Percentiles rank a stretch among this genome's conserved stretches.
phyloP scores from a whole-genome alignment of 768 basidiomycete genomes.

The Coprinellus aureogranulatus region DNA sequence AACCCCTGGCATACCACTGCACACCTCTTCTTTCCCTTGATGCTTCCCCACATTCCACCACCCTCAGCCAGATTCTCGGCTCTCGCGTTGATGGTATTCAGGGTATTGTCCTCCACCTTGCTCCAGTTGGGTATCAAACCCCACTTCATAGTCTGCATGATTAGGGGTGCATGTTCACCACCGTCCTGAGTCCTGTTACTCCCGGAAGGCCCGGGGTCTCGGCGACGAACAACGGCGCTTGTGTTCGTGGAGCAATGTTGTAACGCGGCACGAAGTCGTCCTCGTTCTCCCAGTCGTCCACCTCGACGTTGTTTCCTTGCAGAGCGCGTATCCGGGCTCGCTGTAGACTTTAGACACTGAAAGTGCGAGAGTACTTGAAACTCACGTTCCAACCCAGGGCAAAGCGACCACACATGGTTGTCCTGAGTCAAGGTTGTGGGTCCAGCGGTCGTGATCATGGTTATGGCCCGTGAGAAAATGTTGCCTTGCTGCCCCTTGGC shows the following conservation, averaged over 20 bases:
- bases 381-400: conserved; percentile 48
- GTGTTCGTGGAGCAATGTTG: conserved; percentile 81
- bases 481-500: conserved; percentile 1
- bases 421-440: neutral
- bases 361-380: neutral
- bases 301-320: conserved; percentile 39
- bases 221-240: conserved; percentile 71
- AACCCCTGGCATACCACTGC: conserved; percentile 68
- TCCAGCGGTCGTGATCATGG: neutral
- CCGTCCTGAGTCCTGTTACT: conserved; percentile 6
- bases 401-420: conserved; percentile 63
- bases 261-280: conserved; percentile 63
- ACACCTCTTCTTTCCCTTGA: conserved; percentile 82
- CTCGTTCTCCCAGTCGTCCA: conserved; percentile 60
- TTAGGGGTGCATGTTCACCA: conserved; percentile 27
- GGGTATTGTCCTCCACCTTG: conserved; percentile 64
- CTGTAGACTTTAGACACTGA: conserved; percentile 20
- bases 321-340: conserved; percentile 43
- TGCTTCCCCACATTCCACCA: conserved; percentile 80
- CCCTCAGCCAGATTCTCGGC: conserved; percentile 75
- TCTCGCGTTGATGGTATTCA: conserved; percentile 90
- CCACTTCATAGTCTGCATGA: conserved; percentile 88
- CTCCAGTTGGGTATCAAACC: conserved; percentile 84
- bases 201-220: conserved; percentile 23
- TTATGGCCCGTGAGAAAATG: conserved; percentile 20